Percentiles rank a stretch among this genome's conserved stretches.
phyloP scores from a whole-genome alignment of 352 stramenopile genomes.

The Phytophthora pluvialis region DNA sequence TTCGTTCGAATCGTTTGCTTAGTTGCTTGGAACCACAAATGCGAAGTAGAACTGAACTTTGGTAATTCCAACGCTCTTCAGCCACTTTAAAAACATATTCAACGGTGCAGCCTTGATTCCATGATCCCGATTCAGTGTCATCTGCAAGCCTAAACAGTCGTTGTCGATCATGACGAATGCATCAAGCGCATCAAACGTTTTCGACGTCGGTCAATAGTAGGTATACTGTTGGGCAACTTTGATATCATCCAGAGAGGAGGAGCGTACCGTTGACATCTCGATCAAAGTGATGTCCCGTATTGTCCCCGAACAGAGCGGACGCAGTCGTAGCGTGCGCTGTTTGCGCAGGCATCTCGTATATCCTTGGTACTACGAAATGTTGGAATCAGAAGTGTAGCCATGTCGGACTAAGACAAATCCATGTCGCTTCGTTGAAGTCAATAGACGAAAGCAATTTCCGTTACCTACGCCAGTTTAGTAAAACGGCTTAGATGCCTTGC shows the following conservation, averaged over 20 bases:
- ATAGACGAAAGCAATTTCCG: not conserved
- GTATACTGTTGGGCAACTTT: constrained; percentile 2
- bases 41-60: constrained; percentile 10
- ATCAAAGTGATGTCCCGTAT: no score
- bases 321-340: no score
- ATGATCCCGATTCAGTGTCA: constrained; percentile 26
- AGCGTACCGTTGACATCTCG: constrained; percentile 4
- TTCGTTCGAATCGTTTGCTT: constrained; percentile 12
- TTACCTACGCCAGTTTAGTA: constrained; percentile 26
- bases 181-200: constrained; percentile 22
- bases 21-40: constrained; percentile 18
- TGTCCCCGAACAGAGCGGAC: no score
- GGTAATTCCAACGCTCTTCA: constrained; percentile 7
- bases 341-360: no score
- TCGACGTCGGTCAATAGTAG: constrained; percentile 13
- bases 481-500: constrained; percentile 13
- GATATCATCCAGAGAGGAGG: constrained; percentile 5
- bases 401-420: not conserved
- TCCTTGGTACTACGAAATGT: no score
- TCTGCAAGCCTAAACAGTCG: constrained; percentile 19
- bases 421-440: constrained; percentile 9
- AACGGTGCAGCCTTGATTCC: constrained; percentile 18
- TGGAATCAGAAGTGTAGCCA: constrained; percentile 4
- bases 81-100: constrained; percentile 13
- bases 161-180: constrained; percentile 9